phyloP scores from a whole-genome alignment of 208 protist genomes.

The Trypanosoma rangeli region DNA sequence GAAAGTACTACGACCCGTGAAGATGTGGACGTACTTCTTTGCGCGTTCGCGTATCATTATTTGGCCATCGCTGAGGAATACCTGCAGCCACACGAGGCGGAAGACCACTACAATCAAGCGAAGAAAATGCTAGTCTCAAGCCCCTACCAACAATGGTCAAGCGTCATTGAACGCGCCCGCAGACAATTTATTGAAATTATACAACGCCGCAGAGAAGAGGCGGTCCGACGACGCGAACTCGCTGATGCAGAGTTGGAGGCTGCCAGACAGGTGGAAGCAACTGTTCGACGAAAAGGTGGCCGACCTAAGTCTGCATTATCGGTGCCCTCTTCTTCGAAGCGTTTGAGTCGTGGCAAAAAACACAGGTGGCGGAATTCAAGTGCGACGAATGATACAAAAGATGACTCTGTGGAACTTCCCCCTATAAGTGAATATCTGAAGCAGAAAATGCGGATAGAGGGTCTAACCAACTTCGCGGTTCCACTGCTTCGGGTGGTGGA shows the following conservation, averaged over 20 bases:
- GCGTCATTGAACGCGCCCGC: constrained; percentile 16
- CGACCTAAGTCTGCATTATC: neutral
- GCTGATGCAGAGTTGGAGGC: constrained; percentile 16
- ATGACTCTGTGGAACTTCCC: constrained; percentile 28
- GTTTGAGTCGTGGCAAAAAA: neutral
- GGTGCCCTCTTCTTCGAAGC: neutral
- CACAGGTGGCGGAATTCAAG: neutral
- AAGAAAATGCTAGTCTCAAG: constrained; percentile 11
- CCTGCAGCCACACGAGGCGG: constrained; percentile 6
- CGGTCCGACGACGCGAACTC: neutral
- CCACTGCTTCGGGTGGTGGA: constrained; percentile 15
- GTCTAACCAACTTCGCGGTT: constrained; percentile 13
- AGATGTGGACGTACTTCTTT: constrained; percentile 20
- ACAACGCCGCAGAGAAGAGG: constrained; percentile 21
- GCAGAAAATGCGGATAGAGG: constrained; percentile 10
- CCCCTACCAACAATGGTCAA: constrained; percentile 33
- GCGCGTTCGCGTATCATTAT: constrained; percentile 25
- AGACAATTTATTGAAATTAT: constrained; percentile 18
- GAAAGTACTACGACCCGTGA: neutral
- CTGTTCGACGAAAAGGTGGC: neutral
- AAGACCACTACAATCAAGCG: constrained; percentile 13
- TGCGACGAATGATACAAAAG: neutral
- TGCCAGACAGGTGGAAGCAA: neutral
- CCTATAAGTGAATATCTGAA: constrained; percentile 15
- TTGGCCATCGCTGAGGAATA: constrained; percentile 32